phyloP scores from a whole-genome alignment of 176 grass and related monocot genomes.

The Rhynchospora breviuscula region DNA sequence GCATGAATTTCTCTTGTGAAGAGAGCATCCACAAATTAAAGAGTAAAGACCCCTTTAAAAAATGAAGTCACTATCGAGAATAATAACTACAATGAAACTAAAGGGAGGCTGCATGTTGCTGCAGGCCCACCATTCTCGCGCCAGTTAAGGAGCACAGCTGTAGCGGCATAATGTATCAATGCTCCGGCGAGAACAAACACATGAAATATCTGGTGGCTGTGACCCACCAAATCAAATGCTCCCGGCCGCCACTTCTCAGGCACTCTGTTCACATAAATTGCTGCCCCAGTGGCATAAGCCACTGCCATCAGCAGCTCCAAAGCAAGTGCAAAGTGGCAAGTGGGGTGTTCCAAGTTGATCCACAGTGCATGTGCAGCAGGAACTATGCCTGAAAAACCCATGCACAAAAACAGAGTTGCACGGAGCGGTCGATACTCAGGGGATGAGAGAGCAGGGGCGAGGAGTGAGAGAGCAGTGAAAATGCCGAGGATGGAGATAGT shows the following conservation, averaged over 20 bases:
- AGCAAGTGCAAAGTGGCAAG: slow-evolving; percentile 53
- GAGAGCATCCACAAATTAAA: background rate
- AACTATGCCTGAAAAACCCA: slow-evolving; percentile 75
- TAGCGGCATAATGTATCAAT: slow-evolving; percentile 58
- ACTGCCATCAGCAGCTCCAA: slow-evolving; percentile 65
- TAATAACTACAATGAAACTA: slow-evolving; percentile 8
- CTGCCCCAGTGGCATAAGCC: slow-evolving; percentile 46
- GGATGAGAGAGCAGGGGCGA: slow-evolving; percentile 52
- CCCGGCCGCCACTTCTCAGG: slow-evolving; percentile 85
- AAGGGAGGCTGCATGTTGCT: slow-evolving; percentile 21
- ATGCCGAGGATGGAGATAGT: slow-evolving; percentile 61
- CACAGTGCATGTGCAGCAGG: slow-evolving; percentile 59
- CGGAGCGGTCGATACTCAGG: slow-evolving; percentile 67
- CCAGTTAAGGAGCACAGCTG: slow-evolving; percentile 56
- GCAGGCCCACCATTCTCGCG: slow-evolving; percentile 40
- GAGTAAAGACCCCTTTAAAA: background rate
- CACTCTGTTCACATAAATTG: slow-evolving; percentile 78
- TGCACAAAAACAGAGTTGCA: slow-evolving; percentile 60
- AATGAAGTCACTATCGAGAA: background rate
- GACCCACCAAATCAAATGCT: slow-evolving; percentile 60
- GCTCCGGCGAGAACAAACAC: slow-evolving; percentile 70
- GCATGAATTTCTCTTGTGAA: background rate
- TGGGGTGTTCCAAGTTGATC: slow-evolving; percentile 59
- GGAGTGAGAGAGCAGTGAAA: slow-evolving; percentile 46
- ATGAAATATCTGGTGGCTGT: slow-evolving; percentile 99